These are phyloP conservation scores for Hymenoscyphus occultus DNA, from an alignment of 2,329 filamentous ascomycete species.

Conservation along the genomic window DNA sequence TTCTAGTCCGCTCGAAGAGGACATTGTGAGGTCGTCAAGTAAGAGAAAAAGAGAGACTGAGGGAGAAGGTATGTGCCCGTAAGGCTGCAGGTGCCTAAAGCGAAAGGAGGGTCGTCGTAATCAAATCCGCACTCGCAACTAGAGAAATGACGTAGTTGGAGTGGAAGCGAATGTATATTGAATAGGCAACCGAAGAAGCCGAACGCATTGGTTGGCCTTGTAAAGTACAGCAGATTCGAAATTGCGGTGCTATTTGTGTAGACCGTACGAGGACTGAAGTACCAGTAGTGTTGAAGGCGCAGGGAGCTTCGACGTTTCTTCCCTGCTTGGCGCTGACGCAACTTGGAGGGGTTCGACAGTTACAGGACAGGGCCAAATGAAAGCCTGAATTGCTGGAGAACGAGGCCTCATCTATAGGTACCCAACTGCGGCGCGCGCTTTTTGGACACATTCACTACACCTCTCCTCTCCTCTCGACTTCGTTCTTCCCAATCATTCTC, in stretches of 20 bases:
- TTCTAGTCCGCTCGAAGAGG: background rate
- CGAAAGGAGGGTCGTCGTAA: constrained; percentile 3
- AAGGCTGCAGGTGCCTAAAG: constrained; percentile 1
- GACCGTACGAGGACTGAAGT: too few species aligned
- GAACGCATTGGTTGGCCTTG: background rate
- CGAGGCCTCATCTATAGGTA: background rate
- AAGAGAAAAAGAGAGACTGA: background rate
- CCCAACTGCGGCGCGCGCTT: background rate
- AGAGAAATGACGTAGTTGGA: background rate
- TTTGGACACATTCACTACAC: constrained; percentile 1
- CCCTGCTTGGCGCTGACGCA: constrained; percentile 7
- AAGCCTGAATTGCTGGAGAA: background rate
- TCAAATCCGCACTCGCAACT: background rate
- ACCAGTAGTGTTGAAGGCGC: background rate
- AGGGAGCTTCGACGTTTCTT: constrained; percentile 3
- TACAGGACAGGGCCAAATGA: background rate
- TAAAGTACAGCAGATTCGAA: background rate
- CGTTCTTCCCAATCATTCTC: background rate
- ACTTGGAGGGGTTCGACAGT: background rate
- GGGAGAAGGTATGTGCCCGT: constrained; percentile 3
- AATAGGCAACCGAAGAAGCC: background rate
- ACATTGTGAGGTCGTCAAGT: background rate
- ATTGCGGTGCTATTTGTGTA: background rate
- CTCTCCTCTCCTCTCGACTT: background rate
- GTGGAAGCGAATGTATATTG: background rate